Conservation (phyloP, 2,329 filamentous ascomycete genomes). For the Tolypocladium nubicola region DNA sequence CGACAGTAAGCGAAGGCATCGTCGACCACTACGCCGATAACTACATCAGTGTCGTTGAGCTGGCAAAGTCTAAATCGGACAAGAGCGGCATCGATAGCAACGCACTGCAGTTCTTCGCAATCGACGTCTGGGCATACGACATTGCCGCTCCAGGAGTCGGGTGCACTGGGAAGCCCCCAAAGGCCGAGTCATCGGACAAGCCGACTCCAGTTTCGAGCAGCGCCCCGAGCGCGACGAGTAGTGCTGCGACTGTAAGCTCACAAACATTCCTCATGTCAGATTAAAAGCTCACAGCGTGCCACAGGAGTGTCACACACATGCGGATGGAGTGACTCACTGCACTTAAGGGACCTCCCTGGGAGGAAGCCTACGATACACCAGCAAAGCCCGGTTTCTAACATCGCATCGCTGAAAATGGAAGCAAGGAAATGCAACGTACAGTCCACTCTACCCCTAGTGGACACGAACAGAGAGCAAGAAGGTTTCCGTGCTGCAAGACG, state of each 20-base stretch:
- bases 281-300: not conserved
- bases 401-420: too few species aligned
- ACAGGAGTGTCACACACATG: not conserved
- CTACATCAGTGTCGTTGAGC: conserved; percentile 42
- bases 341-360: not conserved
- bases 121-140: too few species aligned
- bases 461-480: too few species aligned
- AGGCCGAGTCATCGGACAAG: too few species aligned
- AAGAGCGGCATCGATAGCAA: conserved; percentile 36
- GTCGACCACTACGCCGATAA: conserved; percentile 54
- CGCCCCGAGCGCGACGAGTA: not conserved
- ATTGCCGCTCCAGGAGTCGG: too few species aligned
- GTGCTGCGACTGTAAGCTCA: not conserved
- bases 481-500: too few species aligned
- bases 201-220: not conserved
- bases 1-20: conserved; percentile 44
- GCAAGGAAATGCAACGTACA: too few species aligned
- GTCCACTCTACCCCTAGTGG: too few species aligned
- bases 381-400: too few species aligned
- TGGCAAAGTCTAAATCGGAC: conserved; percentile 36
- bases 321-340: not conserved
- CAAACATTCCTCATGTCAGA: not conserved
- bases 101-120: too few species aligned
- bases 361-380: too few species aligned
- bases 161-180: too few species aligned